A percentile compares a stretch with the other conserved stretches of the same genome.
Evolutionary conservation across 2,329 filamentous ascomycete genomes (phyloP).

Genomic region (Penicillium glabrum): DNA sequence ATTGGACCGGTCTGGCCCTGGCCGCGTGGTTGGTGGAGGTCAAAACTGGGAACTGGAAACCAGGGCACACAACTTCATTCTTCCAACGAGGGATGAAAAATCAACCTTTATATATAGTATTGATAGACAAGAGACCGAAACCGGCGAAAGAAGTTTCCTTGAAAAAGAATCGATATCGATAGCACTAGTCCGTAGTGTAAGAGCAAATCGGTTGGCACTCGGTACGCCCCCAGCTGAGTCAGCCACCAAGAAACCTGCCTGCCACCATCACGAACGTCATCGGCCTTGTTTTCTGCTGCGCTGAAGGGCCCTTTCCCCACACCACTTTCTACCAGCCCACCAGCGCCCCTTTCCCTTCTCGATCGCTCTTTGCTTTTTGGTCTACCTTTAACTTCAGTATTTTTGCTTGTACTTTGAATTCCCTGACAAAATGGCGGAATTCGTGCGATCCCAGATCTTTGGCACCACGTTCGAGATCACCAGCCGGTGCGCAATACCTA

Average conservation of each 20-base stretch:
- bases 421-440: slow-evolving; percentile 84
- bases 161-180: not conserved
- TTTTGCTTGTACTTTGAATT: not conserved
- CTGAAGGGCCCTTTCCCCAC: slow-evolving; percentile 31
- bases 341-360: slow-evolving; percentile 13
- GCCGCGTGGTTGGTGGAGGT: slow-evolving; percentile 3
- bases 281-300: slow-evolving; percentile 28
- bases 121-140: no score
- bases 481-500: slow-evolving; percentile 67
- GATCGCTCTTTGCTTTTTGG: not conserved
- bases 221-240: slow-evolving; percentile 13
- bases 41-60: not conserved
- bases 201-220: not conserved
- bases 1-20: slow-evolving; percentile 14
- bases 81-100: not conserved
- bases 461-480: slow-evolving; percentile 99
- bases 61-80: not conserved
- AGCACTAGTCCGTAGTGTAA: not conserved
- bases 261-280: slow-evolving; percentile 32
- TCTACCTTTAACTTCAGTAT: slow-evolving; percentile 5
- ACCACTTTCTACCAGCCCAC: slow-evolving; percentile 17
- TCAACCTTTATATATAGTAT: not conserved
- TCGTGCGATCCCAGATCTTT: slow-evolving; percentile 98
- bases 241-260: slow-evolving; percentile 19
- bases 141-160: not conserved